phyloP scores from a whole-genome alignment of 352 stramenopile genomes.

The Globisporangium nagaii region DNA sequence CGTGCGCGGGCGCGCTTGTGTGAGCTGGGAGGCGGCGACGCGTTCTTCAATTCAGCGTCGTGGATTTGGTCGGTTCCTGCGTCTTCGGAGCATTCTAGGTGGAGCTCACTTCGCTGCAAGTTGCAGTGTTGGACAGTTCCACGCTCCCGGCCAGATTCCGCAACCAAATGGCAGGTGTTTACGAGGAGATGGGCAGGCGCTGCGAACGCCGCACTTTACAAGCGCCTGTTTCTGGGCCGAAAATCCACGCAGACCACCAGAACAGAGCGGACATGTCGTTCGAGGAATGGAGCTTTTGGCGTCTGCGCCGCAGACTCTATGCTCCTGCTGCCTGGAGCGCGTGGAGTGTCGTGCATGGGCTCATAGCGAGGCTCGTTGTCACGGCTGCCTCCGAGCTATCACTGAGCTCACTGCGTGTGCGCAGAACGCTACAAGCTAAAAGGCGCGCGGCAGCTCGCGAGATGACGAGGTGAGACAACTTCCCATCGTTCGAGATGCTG shows the following conservation, averaged over 20 bases:
- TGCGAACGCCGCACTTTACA: neutral
- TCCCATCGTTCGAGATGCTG: neutral
- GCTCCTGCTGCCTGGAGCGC: neutral
- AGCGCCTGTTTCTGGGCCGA: neutral
- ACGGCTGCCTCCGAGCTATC: no score
- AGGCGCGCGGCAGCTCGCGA: neutral
- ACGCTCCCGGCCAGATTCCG: no score
- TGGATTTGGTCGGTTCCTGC: neutral
- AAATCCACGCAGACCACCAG: constrained; percentile 1
- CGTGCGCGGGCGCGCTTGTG: neutral
- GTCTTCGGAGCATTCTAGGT: no score
- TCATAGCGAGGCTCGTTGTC: no score
- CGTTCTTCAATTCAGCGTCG: neutral
- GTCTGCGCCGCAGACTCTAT: neutral
- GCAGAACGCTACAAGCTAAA: neutral
- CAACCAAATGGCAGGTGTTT: neutral
- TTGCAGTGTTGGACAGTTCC: neutral
- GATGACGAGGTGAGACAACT: neutral
- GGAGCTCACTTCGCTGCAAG: no score
- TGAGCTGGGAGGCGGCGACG: no score
- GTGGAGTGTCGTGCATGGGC: neutral
- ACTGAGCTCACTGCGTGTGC: neutral
- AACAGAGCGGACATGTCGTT: neutral
- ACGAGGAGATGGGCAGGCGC: neutral
- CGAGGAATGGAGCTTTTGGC: no score